Percentiles rank a stretch among this genome's conserved stretches.
Evolutionary conservation across 176 grass and related monocot species (phyloP).

Genomic region (Secale cereale): DNA sequence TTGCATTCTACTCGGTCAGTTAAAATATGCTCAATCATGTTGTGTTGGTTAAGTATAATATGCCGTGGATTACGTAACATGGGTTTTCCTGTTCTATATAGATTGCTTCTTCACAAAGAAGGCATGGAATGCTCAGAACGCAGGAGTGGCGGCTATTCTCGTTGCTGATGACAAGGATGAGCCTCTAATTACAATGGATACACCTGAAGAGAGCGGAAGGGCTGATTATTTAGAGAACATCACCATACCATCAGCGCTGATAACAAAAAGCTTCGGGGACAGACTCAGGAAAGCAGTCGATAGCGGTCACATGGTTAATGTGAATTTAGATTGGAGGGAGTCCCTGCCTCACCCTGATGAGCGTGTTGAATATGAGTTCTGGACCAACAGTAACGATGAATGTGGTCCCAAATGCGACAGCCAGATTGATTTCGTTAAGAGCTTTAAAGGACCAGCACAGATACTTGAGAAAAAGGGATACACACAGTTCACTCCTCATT

Average conservation of each 20-base stretch:
- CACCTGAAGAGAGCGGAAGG: conserved; percentile 52
- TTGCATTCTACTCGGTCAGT: background rate
- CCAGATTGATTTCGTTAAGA: conserved; percentile 89
- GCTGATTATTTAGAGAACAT: conserved; percentile 71
- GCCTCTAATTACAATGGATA: conserved; percentile 94
- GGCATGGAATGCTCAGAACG: conserved; percentile 89
- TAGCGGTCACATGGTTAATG: conserved; percentile 78
- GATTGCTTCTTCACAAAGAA: conserved; percentile 92
- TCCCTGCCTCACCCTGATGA: conserved; percentile 87
- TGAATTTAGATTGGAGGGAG: conserved; percentile 91
- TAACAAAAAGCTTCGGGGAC: conserved; percentile 72
- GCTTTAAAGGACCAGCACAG: conserved; percentile 76
- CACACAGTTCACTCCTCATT: conserved; percentile 80
- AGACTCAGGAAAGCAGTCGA: conserved; percentile 58
- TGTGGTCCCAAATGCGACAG: conserved; percentile 84
- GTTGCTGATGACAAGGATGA: conserved; percentile 88
- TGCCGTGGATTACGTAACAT: background rate
- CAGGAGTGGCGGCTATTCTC: conserved; percentile 73
- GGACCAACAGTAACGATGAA: conserved; percentile 92
- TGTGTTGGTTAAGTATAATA: background rate
- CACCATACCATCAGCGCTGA: conserved; percentile 74
- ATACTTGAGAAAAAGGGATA: conserved; percentile 87
- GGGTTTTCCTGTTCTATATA: conserved; percentile 2
- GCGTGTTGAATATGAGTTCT: conserved; percentile 86
- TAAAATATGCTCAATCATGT: background rate